A percentile compares a stretch with the other conserved stretches of the same genome.
Evolutionary conservation across 257 asterid genomes (phyloP).

Genomic region (Petunia axillaris): DNA sequence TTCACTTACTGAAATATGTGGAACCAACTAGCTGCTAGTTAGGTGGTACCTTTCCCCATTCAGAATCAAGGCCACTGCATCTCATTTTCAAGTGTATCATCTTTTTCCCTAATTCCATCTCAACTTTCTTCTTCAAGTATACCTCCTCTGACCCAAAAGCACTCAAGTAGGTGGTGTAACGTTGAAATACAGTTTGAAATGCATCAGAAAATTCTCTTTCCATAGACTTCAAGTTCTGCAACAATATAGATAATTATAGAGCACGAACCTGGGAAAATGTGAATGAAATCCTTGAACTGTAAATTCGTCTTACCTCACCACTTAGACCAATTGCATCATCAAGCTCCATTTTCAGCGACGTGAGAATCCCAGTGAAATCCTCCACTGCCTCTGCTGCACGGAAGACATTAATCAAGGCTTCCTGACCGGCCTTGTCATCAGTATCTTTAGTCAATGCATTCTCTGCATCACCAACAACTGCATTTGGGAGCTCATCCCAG

Average conservation of each 20-base stretch:
- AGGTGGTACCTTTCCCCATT: conserved; percentile 91
- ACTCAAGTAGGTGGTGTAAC: conserved; percentile 71
- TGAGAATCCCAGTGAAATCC: conserved; percentile 78
- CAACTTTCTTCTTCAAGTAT: conserved; percentile 93
- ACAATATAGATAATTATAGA: conserved; percentile 30
- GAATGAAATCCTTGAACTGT: background rate
- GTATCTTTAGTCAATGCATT: conserved; percentile 76
- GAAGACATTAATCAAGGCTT: conserved; percentile 66
- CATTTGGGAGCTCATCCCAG: conserved; percentile 81
- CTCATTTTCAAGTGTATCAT: conserved; percentile 98
- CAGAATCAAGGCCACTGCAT: conserved; percentile 85
- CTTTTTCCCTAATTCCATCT: conserved; percentile 80
- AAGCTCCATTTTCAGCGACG: conserved; percentile 81
- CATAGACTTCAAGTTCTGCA: conserved; percentile 85
- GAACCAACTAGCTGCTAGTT: conserved; percentile 9
- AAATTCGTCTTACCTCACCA: conserved; percentile 71
- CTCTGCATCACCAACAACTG: conserved; percentile 64
- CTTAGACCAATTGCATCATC: conserved; percentile 85
- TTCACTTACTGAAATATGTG: background rate
- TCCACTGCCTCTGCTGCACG: conserved; percentile 97
- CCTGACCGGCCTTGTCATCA: conserved; percentile 80
- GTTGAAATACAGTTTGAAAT: conserved; percentile 58
- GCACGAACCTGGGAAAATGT: conserved; percentile 20
- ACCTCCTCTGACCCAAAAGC: conserved; percentile 86
- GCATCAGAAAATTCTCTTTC: conserved; percentile 73